Evolutionary conservation across 306 rosid species (phyloP), one percentile per base, ranked within the genome.

Genomic region (Echinosophora koreensis): DNA sequence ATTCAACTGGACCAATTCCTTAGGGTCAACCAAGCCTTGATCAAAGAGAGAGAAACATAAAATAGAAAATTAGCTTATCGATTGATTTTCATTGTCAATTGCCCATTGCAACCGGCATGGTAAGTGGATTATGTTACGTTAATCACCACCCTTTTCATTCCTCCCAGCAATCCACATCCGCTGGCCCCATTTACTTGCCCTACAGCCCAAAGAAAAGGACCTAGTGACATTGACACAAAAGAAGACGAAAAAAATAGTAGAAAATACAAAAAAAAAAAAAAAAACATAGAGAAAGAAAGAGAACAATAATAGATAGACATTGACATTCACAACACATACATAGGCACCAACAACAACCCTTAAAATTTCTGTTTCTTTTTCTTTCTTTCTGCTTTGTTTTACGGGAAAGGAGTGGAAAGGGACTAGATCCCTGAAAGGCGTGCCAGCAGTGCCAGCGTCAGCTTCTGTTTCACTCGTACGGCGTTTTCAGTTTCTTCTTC

Each of bases 391-490:
- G 3, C 15, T 72, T 55, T 65, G 30, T 80, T 74, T 5, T n/a
- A 56, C 8, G 11, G n/a, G 37, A 82, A 81, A 69, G 82, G 70
- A 69, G 56, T 34, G 84, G 82, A 86, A 81, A 83, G 83, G 72
- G 92, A 86, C 95, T 83, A 83, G 79, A 76, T 83, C 84, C 80
- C 71, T 39, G 59, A 83, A 90, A 90, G 79, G 79, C 85, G 87
- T 80, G 86, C 77, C 83, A 30, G 88, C 83, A 30, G 88, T 77
- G 84, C 74, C 81, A 32, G 66, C 68, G 42, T 71, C 79, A 77
- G 46, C 78, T 18, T 70, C 74, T 77, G 66, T 85, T 55, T 12
- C 41, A 69, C 27, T 35, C 16, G 75, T 85, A 74, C 83, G 85
- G 76, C 14, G 64, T 44, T 46, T 4, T 17, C 22, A 9, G 16